phyloP scores from a whole-genome alignment of 2,329 filamentous ascomycete genomes.

The Chaetomium sp. region DNA sequence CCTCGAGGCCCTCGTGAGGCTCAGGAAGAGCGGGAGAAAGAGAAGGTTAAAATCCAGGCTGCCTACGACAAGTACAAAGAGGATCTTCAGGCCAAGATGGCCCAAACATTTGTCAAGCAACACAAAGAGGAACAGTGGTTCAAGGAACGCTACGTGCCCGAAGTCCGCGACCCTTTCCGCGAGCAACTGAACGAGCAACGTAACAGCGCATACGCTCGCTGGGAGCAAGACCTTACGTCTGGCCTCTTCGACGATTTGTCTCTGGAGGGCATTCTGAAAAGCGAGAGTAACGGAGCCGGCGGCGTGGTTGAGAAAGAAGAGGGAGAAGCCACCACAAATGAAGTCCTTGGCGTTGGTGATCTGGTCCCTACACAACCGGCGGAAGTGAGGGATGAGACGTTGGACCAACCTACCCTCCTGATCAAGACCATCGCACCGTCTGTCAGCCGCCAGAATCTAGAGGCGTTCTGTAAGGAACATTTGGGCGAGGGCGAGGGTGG shows the following conservation, averaged over 20 bases:
- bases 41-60: constrained; percentile 69
- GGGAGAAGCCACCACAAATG: constrained; percentile 85
- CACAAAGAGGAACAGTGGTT: constrained; percentile 99
- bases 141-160: constrained; percentile 84
- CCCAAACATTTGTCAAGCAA: constrained; percentile 78
- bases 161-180: constrained; percentile 69
- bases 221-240: constrained; percentile 79
- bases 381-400: constrained; percentile 81
- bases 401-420: constrained; percentile 83
- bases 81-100: constrained; percentile 69
- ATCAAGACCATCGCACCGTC: constrained; percentile 98
- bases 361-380: constrained; percentile 76
- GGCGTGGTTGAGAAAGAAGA: constrained; percentile 90
- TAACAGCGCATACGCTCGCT: constrained; percentile 71
- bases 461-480: constrained; percentile 90
- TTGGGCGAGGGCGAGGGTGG: constrained; percentile 85
- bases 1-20: constrained; percentile 58
- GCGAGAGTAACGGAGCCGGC: constrained; percentile 79
- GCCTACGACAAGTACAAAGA: constrained; percentile 64
- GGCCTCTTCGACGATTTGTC: constrained; percentile 93
- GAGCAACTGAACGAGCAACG: constrained; percentile 74
- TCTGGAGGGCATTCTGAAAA: constrained; percentile 88
- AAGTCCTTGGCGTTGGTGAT: constrained; percentile 88
- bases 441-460: constrained; percentile 86
- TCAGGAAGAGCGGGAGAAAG: constrained; percentile 69